Percentiles rank a stretch among this genome's conserved stretches.
Evolutionary conservation across 306 rosid genomes (phyloP).

Genomic region (Trichosanthes truncata): DNA sequence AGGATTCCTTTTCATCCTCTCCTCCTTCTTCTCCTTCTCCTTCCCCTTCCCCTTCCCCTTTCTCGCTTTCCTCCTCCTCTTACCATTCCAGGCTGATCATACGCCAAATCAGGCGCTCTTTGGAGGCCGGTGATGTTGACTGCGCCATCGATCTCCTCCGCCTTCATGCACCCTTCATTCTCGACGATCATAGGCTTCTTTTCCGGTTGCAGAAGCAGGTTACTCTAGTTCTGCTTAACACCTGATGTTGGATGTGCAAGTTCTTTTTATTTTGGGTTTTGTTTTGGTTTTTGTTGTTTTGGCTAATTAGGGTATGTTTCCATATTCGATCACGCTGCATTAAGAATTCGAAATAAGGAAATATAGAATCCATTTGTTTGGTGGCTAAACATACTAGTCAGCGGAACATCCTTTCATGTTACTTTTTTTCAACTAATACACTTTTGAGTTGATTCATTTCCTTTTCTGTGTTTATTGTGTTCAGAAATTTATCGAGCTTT

Average conservation of each 20-base stretch:
- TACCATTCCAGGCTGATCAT: slow-evolving; percentile 71
- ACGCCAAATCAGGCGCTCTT: slow-evolving; percentile 69
- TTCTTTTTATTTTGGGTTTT: not conserved
- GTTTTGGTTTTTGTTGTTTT: not conserved
- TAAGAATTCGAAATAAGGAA: not conserved
- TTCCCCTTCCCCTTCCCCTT: slow-evolving; percentile 38
- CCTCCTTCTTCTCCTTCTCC: slow-evolving; percentile 22
- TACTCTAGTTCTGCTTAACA: not conserved
- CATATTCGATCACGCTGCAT: not conserved
- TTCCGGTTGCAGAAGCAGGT: slow-evolving; percentile 98
- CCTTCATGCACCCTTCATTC: slow-evolving; percentile 70
- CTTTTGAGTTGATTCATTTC: not conserved
- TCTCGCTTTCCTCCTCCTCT: slow-evolving; percentile 64
- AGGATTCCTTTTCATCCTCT: slow-evolving; percentile 26
- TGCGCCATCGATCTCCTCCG: slow-evolving; percentile 62
- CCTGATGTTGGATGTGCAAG: not conserved
- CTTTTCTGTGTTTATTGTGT: not conserved
- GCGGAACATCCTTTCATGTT: not conserved
- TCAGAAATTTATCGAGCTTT: slow-evolving; percentile 87
- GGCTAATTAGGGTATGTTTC: not conserved
- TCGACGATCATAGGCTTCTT: slow-evolving; percentile 74
- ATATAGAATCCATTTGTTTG: not conserved
- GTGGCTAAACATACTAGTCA: not conserved
- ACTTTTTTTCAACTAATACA: not conserved
- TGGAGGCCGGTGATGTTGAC: slow-evolving; percentile 68